phyloP scores from a whole-genome alignment of 257 asterid genomes.

The Forsythia viridissima region DNA sequence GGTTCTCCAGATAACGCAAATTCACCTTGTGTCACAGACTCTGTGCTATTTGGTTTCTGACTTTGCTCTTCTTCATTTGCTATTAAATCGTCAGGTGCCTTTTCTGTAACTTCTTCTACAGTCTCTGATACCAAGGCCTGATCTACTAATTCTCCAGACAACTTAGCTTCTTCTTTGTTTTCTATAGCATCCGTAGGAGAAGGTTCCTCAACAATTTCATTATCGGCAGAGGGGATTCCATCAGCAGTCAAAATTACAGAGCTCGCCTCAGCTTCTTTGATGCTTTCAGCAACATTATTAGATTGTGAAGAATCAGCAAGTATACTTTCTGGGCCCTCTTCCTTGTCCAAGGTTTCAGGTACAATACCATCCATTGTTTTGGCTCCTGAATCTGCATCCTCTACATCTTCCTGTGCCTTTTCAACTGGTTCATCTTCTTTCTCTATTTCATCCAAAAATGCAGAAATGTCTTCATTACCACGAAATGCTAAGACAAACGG shows the following conservation, averaged over 20 bases:
- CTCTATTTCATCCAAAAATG: constrained; percentile 67
- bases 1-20: constrained; percentile 2
- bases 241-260: constrained; percentile 36
- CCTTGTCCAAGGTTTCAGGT: constrained; percentile 26
- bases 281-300: constrained; percentile 28
- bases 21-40: constrained; percentile 2
- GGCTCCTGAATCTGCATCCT: not conserved
- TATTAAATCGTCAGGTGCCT: constrained; percentile 17
- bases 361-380: not conserved
- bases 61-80: constrained; percentile 22
- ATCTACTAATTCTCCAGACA: constrained; percentile 30
- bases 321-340: constrained; percentile 28
- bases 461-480: constrained; percentile 59
- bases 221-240: constrained; percentile 33
- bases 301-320: constrained; percentile 25
- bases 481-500: constrained; percentile 87
- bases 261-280: constrained; percentile 41
- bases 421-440: constrained; percentile 43
- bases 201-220: constrained; percentile 35
- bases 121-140: constrained; percentile 30
- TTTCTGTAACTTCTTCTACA: constrained; percentile 27
- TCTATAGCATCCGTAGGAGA: constrained; percentile 43
- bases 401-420: constrained; percentile 12
- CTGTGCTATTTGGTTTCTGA: constrained; percentile 12
- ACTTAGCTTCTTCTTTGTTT: constrained; percentile 31